Evolutionary conservation across 768 basidiomycete genomes (phyloP).

Genomic region (Gelatoporia subvermispora): DNA sequence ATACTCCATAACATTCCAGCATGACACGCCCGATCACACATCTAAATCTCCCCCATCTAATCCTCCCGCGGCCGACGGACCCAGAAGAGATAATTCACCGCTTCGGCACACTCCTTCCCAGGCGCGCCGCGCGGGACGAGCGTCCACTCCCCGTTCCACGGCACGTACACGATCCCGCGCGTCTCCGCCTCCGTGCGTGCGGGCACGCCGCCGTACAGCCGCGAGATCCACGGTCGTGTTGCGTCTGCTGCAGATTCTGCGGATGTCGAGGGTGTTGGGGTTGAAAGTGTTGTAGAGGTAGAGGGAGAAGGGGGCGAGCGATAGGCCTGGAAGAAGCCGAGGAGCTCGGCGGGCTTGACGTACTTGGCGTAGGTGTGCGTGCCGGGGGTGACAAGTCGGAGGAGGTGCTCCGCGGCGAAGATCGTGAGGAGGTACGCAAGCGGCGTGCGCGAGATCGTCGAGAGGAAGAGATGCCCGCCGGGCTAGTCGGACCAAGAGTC

Average conservation of each 20-base stretch:
- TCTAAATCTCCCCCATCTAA: background rate
- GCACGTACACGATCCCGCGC: constrained; percentile 75
- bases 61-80: constrained; percentile 56
- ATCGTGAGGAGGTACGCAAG: constrained; percentile 69
- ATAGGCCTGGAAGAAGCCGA: constrained; percentile 73
- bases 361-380: constrained; percentile 93
- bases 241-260: background rate
- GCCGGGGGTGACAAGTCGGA: constrained; percentile 75
- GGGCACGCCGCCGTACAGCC: constrained; percentile 43
- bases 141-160: constrained; percentile 63
- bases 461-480: constrained; percentile 92
- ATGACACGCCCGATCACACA: too few species aligned
- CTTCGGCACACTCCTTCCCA: constrained; percentile 33
- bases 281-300: background rate
- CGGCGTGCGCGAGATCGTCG: constrained; percentile 87
- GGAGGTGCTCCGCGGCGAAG: constrained; percentile 74
- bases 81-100: constrained; percentile 85
- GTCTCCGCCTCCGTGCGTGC: constrained; percentile 69
- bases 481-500: constrained; percentile 51
- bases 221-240: constrained; percentile 54
- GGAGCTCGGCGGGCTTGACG: constrained; percentile 80
- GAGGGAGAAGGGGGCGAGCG: constrained; percentile 23
- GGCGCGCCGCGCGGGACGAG: constrained; percentile 53
- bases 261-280: background rate
- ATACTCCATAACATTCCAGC: too few species aligned